Percentiles rank a stretch among this genome's conserved stretches.
phyloP scores from a whole-genome alignment of 148 eudicot genomes.

The Dianthus caryophyllus region DNA sequence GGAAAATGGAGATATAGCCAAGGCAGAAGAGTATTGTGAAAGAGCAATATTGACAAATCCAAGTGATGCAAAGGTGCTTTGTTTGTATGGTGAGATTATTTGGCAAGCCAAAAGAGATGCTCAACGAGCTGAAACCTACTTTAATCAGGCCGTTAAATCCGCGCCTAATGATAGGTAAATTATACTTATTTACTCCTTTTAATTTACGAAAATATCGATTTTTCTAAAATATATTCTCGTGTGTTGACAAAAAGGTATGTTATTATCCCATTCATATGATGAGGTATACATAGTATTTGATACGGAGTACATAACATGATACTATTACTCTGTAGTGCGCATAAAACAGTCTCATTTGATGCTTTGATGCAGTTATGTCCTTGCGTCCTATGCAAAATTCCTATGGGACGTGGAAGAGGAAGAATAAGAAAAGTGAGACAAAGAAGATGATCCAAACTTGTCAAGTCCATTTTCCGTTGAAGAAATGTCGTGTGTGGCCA shows the following conservation, averaged over 20 bases:
- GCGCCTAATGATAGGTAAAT: conserved; percentile 52
- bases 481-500: conserved; percentile 5
- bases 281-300: no score
- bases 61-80: conserved; percentile 40
- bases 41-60: conserved; percentile 62
- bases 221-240: no score
- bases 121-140: conserved; percentile 45
- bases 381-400: conserved; percentile 56
- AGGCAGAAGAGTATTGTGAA: conserved; percentile 71
- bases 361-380: conserved; percentile 41
- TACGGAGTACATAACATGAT: no score
- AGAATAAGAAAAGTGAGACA: conserved; percentile 21
- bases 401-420: conserved; percentile 55
- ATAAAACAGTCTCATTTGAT: no score
- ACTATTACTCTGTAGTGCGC: no score
- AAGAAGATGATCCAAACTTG: background rate
- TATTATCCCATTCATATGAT: no score
- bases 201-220: background rate
- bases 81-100: conserved; percentile 53
- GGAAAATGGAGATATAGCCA: conserved; percentile 48
- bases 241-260: no score
- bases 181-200: background rate
- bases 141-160: conserved; percentile 49
- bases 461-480: conserved; percentile 11
- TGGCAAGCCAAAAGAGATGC: conserved; percentile 53